phyloP scores from a whole-genome alignment of 2,329 filamentous ascomycete species.

The Colletotrichum sp. region DNA sequence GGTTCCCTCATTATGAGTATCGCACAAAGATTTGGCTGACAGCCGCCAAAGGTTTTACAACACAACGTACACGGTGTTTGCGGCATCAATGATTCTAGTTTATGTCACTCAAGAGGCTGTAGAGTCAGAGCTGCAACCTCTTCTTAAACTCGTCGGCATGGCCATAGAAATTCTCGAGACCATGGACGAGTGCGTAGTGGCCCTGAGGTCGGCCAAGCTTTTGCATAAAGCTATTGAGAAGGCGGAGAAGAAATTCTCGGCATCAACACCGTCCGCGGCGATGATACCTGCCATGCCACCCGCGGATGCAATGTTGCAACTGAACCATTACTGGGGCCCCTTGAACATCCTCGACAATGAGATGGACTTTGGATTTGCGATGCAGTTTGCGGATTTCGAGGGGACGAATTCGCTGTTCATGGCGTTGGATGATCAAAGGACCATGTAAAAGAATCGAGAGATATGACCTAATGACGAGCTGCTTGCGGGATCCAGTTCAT shows the following conservation, averaged over 20 bases:
- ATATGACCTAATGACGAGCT: neutral
- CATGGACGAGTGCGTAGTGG: slow-evolving; percentile 31
- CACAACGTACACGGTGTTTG: slow-evolving; percentile 33
- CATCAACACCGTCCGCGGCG: neutral
- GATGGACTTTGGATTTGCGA: slow-evolving; percentile 25
- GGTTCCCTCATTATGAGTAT: rapidly evolving
- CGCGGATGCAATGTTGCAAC: slow-evolving; percentile 17
- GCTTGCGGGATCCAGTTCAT: neutral
- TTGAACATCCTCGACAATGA: slow-evolving; percentile 27
- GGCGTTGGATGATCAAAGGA: neutral
- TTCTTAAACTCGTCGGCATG: slow-evolving; percentile 25
- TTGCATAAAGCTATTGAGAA: slow-evolving; percentile 27
- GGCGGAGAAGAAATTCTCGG: slow-evolving; percentile 19
- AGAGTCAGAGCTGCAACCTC: slow-evolving; percentile 20
- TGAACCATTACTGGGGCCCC: slow-evolving; percentile 30
- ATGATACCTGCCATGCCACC: slow-evolving; percentile 10
- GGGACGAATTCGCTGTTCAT: slow-evolving; percentile 3
- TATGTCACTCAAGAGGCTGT: slow-evolving; percentile 27
- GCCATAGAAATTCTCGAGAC: slow-evolving; percentile 28
- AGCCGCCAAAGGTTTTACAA: slow-evolving; percentile 30
- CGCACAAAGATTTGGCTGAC: neutral
- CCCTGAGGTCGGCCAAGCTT: slow-evolving; percentile 28
- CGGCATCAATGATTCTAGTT: slow-evolving; percentile 31
- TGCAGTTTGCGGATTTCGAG: slow-evolving; percentile 26
- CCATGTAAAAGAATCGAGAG: neutral